A percentile compares a stretch with the other conserved stretches of the same genome.
phyloP scores from a whole-genome alignment of 2,329 filamentous ascomycete species.

The Stachybotrys chlorohalonatus region DNA sequence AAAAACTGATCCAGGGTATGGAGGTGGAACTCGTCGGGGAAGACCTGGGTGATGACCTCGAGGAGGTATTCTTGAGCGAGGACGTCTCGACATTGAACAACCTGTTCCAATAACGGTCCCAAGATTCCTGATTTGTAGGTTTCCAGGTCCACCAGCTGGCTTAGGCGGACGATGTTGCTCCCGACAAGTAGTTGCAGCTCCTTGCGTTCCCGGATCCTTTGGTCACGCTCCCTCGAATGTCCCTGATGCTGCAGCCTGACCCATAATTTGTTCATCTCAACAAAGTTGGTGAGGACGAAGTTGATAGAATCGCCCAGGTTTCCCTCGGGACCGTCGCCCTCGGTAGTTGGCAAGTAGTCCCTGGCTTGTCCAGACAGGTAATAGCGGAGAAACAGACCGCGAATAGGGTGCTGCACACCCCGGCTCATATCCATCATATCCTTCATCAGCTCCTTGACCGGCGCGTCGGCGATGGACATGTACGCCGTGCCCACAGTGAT shows the following conservation, averaged over 20 bases:
- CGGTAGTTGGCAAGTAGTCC: conserved; percentile 74
- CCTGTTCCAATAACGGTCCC: conserved; percentile 84
- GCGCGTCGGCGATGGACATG: conserved; percentile 96
- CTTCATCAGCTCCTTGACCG: conserved; percentile 99
- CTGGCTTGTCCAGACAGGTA: conserved; percentile 92
- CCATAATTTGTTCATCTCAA: conserved; percentile 99
- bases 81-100: conserved; percentile 95
- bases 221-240: conserved; percentile 87
- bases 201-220: conserved; percentile 86
- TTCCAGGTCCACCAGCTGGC: conserved; percentile 90
- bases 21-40: conserved; percentile 96
- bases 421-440: conserved; percentile 99
- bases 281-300: conserved; percentile 96
- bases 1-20: conserved; percentile 95
- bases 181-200: conserved; percentile 93
- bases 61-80: conserved; percentile 94
- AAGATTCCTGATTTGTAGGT: conserved; percentile 89
- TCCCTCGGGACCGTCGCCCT: conserved; percentile 84
- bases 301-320: conserved; percentile 97
- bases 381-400: conserved; percentile 90
- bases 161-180: conserved; percentile 90
- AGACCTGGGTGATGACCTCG: conserved; percentile 97
- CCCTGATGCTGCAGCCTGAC: conserved; percentile 95
- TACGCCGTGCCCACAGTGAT: conserved; percentile 98
- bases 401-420: conserved; percentile 92